Percentiles rank a stretch among this genome's conserved stretches.
phyloP scores from a whole-genome alignment of 345 rosid species.

The Salix brachista region DNA sequence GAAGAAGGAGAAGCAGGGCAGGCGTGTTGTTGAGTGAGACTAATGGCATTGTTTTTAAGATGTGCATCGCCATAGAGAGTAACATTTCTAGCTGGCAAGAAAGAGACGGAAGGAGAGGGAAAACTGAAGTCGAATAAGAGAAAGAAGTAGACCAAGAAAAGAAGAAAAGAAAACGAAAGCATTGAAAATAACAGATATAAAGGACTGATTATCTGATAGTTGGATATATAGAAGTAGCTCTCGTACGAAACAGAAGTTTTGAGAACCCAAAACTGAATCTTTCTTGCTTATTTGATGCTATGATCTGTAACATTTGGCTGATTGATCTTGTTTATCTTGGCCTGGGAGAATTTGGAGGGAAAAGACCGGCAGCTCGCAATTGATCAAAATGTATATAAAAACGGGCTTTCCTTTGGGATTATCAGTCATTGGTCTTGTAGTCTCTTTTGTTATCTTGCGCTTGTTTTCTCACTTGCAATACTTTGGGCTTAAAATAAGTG shows the following conservation, averaged over 20 bases:
- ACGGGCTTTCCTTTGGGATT: neutral
- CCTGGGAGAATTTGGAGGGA: slow-evolving; percentile 8
- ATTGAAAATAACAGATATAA: slow-evolving; percentile 3
- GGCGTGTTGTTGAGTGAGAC: slow-evolving; percentile 55
- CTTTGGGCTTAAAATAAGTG: no score
- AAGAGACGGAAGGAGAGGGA: slow-evolving; percentile 30
- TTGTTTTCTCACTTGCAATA: no score
- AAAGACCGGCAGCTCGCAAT: neutral
- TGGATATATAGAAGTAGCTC: neutral
- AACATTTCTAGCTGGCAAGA: slow-evolving; percentile 41
- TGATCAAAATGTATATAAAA: neutral
- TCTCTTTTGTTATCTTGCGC: neutral
- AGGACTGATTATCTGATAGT: no score
- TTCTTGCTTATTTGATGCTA: neutral
- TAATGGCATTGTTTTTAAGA: slow-evolving; percentile 43
- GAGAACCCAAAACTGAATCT: neutral
- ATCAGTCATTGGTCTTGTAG: neutral
- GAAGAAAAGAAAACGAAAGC: slow-evolving; percentile 6
- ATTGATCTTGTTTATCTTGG: neutral
- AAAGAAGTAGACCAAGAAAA: slow-evolving; percentile 37
- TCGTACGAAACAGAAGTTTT: neutral
- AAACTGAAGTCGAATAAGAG: slow-evolving; percentile 24
- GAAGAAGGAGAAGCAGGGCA: slow-evolving; percentile 33
- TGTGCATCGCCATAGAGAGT: slow-evolving; percentile 71
- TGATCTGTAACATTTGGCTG: neutral